phyloP scores from a whole-genome alignment of 179 eudicot species.

The Sideroxylon spinosum region DNA sequence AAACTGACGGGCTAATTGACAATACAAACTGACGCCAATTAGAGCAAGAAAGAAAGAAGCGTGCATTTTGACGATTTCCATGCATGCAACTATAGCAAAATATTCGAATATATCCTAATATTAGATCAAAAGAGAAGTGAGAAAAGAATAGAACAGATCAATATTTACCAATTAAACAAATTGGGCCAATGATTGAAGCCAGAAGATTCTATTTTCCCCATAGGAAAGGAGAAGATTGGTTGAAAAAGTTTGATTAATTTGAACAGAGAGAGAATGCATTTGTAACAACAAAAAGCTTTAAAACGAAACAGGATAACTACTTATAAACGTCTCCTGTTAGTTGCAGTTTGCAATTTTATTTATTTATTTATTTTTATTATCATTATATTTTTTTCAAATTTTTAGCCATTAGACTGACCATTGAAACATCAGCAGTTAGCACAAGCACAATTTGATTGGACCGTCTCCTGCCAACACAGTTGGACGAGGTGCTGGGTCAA shows the following conservation, averaged over 20 bases:
- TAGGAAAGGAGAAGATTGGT: neutral
- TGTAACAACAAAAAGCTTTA: neutral
- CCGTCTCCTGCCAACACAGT: neutral
- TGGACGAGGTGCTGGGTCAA: neutral
- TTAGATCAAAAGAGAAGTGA: neutral
- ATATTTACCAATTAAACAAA: neutral
- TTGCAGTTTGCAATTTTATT: no score
- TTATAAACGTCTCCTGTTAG: neutral
- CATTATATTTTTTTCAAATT: no score
- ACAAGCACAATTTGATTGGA: neutral
- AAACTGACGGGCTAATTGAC: neutral
- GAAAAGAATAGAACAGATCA: neutral
- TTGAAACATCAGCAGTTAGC: neutral
- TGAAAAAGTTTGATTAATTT: neutral
- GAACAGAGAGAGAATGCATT: neutral
- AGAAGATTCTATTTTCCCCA: neutral
- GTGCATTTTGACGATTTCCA: neutral
- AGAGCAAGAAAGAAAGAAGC: neutral
- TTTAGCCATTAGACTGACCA: conserved; percentile 8
- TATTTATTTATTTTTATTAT: no score
- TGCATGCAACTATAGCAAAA: neutral
- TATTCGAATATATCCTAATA: neutral
- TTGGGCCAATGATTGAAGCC: neutral
- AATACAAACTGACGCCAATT: neutral
- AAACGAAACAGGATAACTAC: neutral